phyloP scores from a whole-genome alignment of 2,329 filamentous ascomycete species.

The Colletotrichum karsti region DNA sequence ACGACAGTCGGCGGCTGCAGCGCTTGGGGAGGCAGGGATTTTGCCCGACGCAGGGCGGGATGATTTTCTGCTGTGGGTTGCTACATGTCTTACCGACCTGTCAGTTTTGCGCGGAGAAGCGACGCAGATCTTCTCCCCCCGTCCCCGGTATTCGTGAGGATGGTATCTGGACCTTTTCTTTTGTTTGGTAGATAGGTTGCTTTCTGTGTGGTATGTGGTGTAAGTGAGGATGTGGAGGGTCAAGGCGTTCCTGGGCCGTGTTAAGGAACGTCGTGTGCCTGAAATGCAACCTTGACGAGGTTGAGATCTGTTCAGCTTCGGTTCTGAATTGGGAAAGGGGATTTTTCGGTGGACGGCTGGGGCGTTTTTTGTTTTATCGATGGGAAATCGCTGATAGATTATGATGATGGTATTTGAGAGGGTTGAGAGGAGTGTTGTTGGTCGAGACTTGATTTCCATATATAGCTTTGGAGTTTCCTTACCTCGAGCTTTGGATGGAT shows the following conservation, averaged over 20 bases:
- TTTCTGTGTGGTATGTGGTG: not conserved
- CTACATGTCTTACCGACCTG: not conserved
- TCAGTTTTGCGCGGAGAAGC: not conserved
- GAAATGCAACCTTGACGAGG: not conserved
- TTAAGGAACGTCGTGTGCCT: not conserved
- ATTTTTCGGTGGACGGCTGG: not conserved
- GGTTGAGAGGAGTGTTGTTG: not conserved
- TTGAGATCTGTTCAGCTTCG: not conserved
- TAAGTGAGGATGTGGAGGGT: not conserved
- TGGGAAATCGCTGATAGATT: not conserved
- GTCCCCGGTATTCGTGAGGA: no score
- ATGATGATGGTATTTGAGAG: not conserved
- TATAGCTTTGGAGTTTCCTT: not conserved
- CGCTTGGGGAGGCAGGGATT: not conserved
- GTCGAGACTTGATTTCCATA: not conserved
- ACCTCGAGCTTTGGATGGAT: not conserved
- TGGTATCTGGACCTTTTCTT: not conserved
- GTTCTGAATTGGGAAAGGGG: not conserved
- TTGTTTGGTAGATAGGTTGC: not conserved
- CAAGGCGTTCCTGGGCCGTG: not conserved
- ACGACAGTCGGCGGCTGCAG: not conserved
- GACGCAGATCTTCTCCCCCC: not conserved
- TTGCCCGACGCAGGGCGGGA: conserved; percentile 4
- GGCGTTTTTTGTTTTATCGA: not conserved
- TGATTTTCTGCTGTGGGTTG: not conserved